Percentiles rank a stretch among this genome's conserved stretches.
Evolutionary conservation across 2,329 filamentous ascomycete species (phyloP).

Genomic region (Fusarium anthophilum): DNA sequence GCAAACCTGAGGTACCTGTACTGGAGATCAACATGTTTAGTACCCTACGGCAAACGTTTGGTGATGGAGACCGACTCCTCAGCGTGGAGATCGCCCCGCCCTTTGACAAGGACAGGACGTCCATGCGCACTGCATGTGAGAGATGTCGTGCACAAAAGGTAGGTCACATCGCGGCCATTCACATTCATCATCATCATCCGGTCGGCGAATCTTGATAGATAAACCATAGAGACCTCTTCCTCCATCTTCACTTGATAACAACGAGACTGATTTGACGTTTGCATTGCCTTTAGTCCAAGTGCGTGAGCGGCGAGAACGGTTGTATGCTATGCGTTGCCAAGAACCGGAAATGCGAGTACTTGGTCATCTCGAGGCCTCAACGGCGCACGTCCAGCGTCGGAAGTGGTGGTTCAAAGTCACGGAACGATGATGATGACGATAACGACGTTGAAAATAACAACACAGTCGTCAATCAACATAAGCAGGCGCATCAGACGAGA

Average conservation of each 20-base stretch:
- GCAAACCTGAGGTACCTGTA: background rate
- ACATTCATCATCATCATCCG: background rate
- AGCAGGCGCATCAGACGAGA: background rate
- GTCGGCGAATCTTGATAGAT: background rate
- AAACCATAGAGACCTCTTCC: background rate
- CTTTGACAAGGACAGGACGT: background rate
- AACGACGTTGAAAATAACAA: background rate
- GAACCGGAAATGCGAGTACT: background rate
- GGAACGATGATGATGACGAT: background rate
- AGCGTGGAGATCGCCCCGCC: background rate
- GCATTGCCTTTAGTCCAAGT: background rate
- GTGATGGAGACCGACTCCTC: background rate
- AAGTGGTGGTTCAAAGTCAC: background rate
- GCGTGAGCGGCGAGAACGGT: background rate
- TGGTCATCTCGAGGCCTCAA: background rate
- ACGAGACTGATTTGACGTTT: background rate
- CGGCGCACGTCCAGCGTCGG: background rate
- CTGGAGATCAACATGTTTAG: background rate
- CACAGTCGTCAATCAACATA: background rate
- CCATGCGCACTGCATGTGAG: background rate
- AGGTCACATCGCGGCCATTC: background rate
- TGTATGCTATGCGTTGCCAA: background rate
- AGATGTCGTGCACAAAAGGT: background rate
- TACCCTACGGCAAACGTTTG: background rate
- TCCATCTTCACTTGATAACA: background rate